phyloP scores from a whole-genome alignment of 1,284 basidiomycete genomes.

The Ganoderma meredithae region DNA sequence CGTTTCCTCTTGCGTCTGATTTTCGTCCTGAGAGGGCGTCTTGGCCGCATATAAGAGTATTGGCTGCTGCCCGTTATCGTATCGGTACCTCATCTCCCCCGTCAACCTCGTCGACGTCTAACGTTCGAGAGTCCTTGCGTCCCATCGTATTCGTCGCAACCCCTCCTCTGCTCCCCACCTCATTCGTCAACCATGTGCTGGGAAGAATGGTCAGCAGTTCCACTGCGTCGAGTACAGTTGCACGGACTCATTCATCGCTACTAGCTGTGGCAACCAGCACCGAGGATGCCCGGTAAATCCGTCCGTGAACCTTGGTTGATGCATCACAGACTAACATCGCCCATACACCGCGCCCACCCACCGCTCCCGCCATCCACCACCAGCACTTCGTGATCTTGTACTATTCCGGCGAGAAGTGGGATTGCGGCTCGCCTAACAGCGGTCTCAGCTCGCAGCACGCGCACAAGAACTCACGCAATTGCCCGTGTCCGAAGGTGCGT shows the following conservation, averaged over 20 bases:
- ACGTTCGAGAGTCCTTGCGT: background rate
- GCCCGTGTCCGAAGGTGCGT: slow-evolving; percentile 42
- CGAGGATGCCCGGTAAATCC: slow-evolving; percentile 64
- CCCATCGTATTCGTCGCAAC: slow-evolving; percentile 10
- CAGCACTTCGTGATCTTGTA: slow-evolving; percentile 66
- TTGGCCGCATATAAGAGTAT: slow-evolving; percentile 26
- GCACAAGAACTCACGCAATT: slow-evolving; percentile 52
- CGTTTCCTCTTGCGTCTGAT: slow-evolving; percentile 26
- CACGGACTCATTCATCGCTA: slow-evolving; percentile 7
- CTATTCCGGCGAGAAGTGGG: slow-evolving; percentile 52
- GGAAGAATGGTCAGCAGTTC: slow-evolving; percentile 50
- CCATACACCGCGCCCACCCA: background rate
- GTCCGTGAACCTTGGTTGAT: slow-evolving; percentile 2
- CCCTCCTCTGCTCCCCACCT: background rate
- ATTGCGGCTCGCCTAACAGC: slow-evolving; percentile 52
- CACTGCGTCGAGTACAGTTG: slow-evolving; percentile 7
- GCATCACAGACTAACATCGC: slow-evolving; percentile 5
- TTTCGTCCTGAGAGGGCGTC: slow-evolving; percentile 20
- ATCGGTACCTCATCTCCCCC: slow-evolving; percentile 28
- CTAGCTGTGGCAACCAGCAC: slow-evolving; percentile 68
- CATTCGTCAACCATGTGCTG: slow-evolving; percentile 45
- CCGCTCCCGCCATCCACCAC: background rate
- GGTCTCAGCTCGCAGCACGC: slow-evolving; percentile 52
- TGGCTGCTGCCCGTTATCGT: slow-evolving; percentile 14
- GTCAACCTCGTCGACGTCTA: slow-evolving; percentile 8